Evolutionary conservation across 176 grass and related monocot genomes (phyloP), one percentile per base, ranked within the genome.

Genomic region (Zoysia japonica): DNA sequence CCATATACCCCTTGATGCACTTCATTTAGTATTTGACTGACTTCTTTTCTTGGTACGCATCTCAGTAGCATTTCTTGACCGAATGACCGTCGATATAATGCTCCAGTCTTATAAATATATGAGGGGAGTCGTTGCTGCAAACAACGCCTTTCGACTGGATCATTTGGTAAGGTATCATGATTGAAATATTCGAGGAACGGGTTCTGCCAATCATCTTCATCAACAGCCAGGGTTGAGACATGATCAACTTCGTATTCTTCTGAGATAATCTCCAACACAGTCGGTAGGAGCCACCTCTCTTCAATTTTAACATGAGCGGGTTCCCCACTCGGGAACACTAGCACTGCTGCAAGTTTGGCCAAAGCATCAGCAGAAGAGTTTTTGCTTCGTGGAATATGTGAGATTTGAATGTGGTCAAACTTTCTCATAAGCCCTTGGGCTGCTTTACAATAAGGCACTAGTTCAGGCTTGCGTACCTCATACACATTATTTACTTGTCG

Each of bases 181-280:
- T 55, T 73, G 9, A 73, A 56, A 4, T 73, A 55, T 0, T 73
- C 38, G 5, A 72, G 36, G 13, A 55, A 72, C 5, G 70, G 70
- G 1, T 5, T 12, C 3, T 3, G 14, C 70, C 35, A 55, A 40
- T 72, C 49, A 0, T 40, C 49, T 2, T 40, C 36, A 0, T 9
- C 2, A 2, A 0, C 2, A 1, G 2, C 2, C 1, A 2, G 3
- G 0, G n/a, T 1, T 6, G 10, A 4, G 6, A 73, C 0, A 0
- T 14, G 10, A 3, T 74, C 3, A 2, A 74, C 50, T 2, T 74
- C 15, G 1, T 57, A 12, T 3, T 56, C 8, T n/a, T 19, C 16
- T 0, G 1, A 3, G 6, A 57, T 6, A 3, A 74, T 36, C 3
- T 74, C 71, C 0, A 74, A 5, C 0, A 74, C 38, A 3, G 38